These are phyloP conservation scores for Voacanga thouarsii DNA, from an alignment of 257 asterid genomes.

Conservation along the genomic window DNA sequence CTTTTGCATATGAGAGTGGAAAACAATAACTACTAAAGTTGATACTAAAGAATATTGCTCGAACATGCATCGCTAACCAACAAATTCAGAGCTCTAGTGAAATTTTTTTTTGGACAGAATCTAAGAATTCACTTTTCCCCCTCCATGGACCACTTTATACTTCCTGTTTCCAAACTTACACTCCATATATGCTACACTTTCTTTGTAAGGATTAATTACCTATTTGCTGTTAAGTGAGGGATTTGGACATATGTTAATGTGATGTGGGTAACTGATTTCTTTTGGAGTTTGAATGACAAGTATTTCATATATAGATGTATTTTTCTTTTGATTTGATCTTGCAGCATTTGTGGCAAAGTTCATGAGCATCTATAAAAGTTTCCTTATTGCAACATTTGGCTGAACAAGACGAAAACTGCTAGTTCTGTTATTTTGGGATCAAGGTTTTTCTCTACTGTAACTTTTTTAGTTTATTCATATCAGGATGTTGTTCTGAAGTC, in stretches of 20 bases:
- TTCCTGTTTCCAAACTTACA: neutral
- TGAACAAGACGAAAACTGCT: conserved; percentile 24
- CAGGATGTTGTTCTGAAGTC: neutral
- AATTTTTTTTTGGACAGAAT: neutral
- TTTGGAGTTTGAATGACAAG: neutral
- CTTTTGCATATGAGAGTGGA: neutral
- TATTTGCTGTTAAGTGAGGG: no score
- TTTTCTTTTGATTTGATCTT: conserved; percentile 23
- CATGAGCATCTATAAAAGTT: conserved; percentile 94
- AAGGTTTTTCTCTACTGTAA: neutral
- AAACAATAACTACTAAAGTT: neutral
- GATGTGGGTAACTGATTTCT: neutral
- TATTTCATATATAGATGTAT: neutral
- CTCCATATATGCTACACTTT: no score
- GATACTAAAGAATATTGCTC: neutral
- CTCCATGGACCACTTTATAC: no score
- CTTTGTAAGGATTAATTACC: no score
- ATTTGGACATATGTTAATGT: neutral
- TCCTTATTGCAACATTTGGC: conserved; percentile 91
- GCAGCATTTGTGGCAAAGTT: conserved; percentile 99
- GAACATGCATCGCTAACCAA: neutral
- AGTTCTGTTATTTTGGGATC: neutral
- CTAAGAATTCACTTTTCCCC: neutral
- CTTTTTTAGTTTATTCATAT: neutral
- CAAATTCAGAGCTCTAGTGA: neutral